phyloP scores from a whole-genome alignment of 306 rosid species.

The Acacia crassicarpa region DNA sequence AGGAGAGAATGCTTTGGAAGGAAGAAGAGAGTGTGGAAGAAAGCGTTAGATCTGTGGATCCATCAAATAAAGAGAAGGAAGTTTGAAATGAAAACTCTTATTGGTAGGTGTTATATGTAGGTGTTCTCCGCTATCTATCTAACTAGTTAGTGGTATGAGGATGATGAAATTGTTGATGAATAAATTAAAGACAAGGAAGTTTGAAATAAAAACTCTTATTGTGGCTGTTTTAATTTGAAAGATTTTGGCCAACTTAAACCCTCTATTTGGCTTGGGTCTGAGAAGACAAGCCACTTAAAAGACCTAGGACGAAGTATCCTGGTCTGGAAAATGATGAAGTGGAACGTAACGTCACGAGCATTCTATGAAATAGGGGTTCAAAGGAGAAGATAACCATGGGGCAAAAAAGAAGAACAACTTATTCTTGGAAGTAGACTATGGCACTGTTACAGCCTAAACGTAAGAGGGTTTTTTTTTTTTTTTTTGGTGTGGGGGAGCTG shows the following conservation, averaged over 20 bases:
- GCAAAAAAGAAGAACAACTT: no score
- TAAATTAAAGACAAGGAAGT: neutral
- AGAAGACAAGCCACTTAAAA: conserved; percentile 60
- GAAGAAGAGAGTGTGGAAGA: neutral
- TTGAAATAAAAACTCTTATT: neutral
- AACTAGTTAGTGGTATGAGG: neutral
- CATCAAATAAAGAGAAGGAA: conserved; percentile 10
- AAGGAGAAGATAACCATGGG: conserved; percentile 22
- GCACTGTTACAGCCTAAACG: no score
- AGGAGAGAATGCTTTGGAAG: no score
- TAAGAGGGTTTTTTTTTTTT: no score
- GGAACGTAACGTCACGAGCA: conserved; percentile 8
- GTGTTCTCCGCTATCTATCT: neutral
- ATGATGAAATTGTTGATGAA: conserved; percentile 26
- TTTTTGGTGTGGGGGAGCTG: no score
- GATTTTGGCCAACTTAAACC: conserved; percentile 33
- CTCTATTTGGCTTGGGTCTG: neutral
- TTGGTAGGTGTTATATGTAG: no score
- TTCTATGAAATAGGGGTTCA: conserved; percentile 40
- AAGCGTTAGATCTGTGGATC: conserved; percentile 59
- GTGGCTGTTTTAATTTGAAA: neutral
- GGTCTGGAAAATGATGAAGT: conserved; percentile 27
- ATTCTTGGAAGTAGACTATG: no score
- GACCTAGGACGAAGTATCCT: conserved; percentile 48
- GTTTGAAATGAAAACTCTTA: no score